Percentiles rank a stretch among this genome's conserved stretches.
These are phyloP conservation scores for Trichoderma afroharzianum DNA, from an alignment of 2,329 filamentous ascomycete genomes.

Conservation along the genomic window DNA sequence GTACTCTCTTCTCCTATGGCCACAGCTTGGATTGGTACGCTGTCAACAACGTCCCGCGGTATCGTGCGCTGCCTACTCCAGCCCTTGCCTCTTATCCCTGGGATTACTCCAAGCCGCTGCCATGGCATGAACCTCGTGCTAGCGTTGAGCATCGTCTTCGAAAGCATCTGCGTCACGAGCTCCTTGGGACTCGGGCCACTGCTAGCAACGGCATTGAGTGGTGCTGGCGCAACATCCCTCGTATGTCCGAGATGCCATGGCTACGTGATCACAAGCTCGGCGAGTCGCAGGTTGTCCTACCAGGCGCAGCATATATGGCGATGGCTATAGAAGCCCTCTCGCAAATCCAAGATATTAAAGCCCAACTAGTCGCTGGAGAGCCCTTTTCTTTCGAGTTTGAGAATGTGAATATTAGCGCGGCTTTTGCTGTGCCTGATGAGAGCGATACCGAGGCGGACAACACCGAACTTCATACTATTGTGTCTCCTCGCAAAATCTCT, in stretches of 20 bases:
- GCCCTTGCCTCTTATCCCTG: slow-evolving; percentile 32
- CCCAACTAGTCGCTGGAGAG: not conserved
- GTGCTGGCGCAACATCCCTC: slow-evolving; percentile 47
- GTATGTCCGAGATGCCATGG: slow-evolving; percentile 49
- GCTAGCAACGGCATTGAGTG: slow-evolving; percentile 27
- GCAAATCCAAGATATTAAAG: slow-evolving; percentile 21
- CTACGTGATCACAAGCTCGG: slow-evolving; percentile 51
- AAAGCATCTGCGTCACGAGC: slow-evolving; percentile 36
- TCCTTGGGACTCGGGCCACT: slow-evolving; percentile 37
- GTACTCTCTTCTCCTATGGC: slow-evolving; percentile 42
- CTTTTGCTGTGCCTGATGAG: slow-evolving; percentile 29
- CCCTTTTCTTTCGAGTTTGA: slow-evolving; percentile 23
- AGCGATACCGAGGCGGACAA: not conserved
- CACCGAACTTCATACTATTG: not conserved
- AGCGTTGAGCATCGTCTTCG: slow-evolving; percentile 36
- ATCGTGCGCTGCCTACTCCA: not conserved
- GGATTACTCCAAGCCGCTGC: slow-evolving; percentile 31
- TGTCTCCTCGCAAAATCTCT: slow-evolving; percentile 2
- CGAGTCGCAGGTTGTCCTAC: slow-evolving; percentile 47
- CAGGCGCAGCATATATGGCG: slow-evolving; percentile 41
- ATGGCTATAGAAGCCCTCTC: slow-evolving; percentile 41
- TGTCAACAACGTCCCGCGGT: not conserved
- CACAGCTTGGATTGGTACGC: slow-evolving; percentile 37
- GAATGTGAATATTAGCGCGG: slow-evolving; percentile 30
- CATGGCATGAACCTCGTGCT: slow-evolving; percentile 24